Evolutionary conservation across 208 protist species (phyloP), one percentile per base, ranked within the genome.

Genomic region (Vickermania ingenoplastis): DNA sequence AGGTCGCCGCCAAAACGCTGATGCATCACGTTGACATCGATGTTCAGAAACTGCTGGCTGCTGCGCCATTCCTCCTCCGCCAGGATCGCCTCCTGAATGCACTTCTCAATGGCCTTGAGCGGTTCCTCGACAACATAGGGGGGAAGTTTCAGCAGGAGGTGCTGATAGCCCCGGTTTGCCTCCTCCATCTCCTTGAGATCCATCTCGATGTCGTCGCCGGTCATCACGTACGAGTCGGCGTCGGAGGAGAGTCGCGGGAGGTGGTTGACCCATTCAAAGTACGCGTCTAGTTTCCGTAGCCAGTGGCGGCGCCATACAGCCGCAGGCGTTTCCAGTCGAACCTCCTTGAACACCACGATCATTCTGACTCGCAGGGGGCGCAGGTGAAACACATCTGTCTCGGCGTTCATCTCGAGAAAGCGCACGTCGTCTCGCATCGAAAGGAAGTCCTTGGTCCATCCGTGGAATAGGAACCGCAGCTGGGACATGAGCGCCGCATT

Each of bases 361-460:
- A 95, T 88, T 27, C 75, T 78, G 28, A 95, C 77, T 3, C 83
- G 89, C 62, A 95, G 59, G 27, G 89, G 89, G n/a, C 64, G 66
- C 25, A 95, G 75, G 4, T 63, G 68, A 69, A 89, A 95, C 41
- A 88, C 77, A 13, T 86, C 81, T 45, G 86, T 95, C 2, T 64
- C 59, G n/a, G 24, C 51, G 7, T 17, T 25, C 11, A 57, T 57
- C 29, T 83, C 69, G 21, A 93, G 56, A 63, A 82, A 92, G 23
- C 80, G 73, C 4, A 69, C 45, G 59, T 95, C 77, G 55, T 68
- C 61, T 31, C 73, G 74, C 81, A 95, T 91, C 5, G 81, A 81
- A 4, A 76, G n/a, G 64, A 90, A 95, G 63, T 95, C 89, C 30
- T 66, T 57, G 7, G 85, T 89, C 84, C 86, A 95, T 2, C 79